phyloP scores from a whole-genome alignment of 2,329 filamentous ascomycete genomes.

The Cryphonectria nitschkei region DNA sequence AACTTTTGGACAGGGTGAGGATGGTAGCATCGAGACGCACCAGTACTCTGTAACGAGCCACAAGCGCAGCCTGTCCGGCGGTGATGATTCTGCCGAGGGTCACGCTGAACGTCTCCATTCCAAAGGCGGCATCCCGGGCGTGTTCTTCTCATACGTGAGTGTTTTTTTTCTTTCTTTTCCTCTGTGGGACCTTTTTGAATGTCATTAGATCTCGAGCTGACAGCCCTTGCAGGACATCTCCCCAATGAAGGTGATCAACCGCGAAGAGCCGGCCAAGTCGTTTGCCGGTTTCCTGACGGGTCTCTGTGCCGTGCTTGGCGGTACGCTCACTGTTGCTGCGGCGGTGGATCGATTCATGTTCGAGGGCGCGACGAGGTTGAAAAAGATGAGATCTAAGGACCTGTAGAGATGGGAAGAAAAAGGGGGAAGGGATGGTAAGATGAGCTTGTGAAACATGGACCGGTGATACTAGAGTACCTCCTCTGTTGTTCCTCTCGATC shows the following conservation, averaged over 20 bases:
- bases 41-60: constrained; percentile 98
- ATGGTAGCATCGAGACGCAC: constrained; percentile 92
- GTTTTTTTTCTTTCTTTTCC: neutral
- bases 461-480: constrained; percentile 10
- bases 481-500: neutral
- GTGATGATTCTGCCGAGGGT: constrained; percentile 81
- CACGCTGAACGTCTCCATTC: constrained; percentile 93
- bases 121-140: constrained; percentile 88
- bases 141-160: constrained; percentile 97
- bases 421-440: neutral
- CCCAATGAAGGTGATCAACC: constrained; percentile 99
- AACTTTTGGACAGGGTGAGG: constrained; percentile 64
- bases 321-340: constrained; percentile 92
- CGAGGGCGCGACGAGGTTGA: constrained; percentile 81
- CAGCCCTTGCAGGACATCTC: constrained; percentile 76
- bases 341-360: constrained; percentile 90
- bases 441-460: neutral
- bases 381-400: constrained; percentile 78
- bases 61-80: constrained; percentile 83
- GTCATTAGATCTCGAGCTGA: constrained; percentile 31
- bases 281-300: constrained; percentile 93
- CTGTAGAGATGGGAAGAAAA: constrained; percentile 41
- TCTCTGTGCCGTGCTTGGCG: constrained; percentile 91
- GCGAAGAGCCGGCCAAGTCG: constrained; percentile 85
- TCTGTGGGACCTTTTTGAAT: neutral